These are phyloP conservation scores for Telfairia occidentalis DNA, from an alignment of 331 rosid species.

Conservation along the genomic window DNA sequence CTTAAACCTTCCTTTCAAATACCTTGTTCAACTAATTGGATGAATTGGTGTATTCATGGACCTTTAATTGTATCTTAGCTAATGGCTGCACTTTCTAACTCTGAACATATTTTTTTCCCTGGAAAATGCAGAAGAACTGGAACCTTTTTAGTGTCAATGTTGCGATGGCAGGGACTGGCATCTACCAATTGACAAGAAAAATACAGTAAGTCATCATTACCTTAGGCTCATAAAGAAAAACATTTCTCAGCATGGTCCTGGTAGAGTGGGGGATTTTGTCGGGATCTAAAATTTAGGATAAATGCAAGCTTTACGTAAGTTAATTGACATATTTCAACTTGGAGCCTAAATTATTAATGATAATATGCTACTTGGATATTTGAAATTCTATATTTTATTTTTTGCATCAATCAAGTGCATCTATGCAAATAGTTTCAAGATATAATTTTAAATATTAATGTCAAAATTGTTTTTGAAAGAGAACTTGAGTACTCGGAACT, in stretches of 20 bases:
- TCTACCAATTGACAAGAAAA: conserved; percentile 37
- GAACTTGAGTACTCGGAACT: background rate
- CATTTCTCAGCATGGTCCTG: background rate
- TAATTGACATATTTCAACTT: background rate
- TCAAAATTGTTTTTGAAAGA: background rate
- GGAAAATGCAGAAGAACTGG: conserved; percentile 49
- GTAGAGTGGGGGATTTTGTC: background rate
- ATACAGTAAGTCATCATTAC: conserved; percentile 20
- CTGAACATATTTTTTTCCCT: background rate
- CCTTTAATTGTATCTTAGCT: background rate
- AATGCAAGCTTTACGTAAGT: background rate
- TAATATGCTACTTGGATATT: background rate
- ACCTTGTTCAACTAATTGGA: background rate
- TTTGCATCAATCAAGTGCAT: background rate
- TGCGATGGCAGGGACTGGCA: conserved; percentile 45
- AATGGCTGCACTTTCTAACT: background rate
- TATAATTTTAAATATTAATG: background rate
- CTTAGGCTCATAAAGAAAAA: background rate
- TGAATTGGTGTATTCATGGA: background rate
- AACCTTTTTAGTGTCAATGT: conserved; percentile 37
- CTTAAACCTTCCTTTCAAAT: background rate
- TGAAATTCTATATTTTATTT: background rate
- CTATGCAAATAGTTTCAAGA: background rate
- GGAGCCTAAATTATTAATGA: background rate
- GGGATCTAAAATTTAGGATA: background rate